Conservation (phyloP, 805 yeast genomes). For the Saccharomycopsis microspora region DNA sequence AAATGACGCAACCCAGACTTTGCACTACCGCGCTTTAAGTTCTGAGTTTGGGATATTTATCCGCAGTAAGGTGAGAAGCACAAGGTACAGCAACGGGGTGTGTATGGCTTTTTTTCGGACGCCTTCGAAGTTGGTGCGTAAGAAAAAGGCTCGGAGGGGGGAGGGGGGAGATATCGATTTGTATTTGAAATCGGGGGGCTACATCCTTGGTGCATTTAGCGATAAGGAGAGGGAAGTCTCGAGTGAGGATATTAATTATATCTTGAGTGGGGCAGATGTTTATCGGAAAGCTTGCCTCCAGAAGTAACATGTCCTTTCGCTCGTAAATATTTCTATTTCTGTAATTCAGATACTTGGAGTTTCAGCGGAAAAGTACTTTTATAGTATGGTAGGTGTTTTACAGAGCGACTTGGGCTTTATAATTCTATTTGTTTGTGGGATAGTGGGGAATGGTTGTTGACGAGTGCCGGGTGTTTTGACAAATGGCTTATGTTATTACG, state of each 20-base stretch:
- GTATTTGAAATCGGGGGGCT: slow-evolving; percentile 41
- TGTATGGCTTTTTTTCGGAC: slow-evolving; percentile 41
- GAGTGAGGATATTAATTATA: slow-evolving; percentile 31
- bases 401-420: too few relatives aligned
- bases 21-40: slow-evolving; percentile 34
- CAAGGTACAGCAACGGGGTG: slow-evolving; percentile 35
- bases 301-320: not conserved
- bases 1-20: slow-evolving; percentile 14
- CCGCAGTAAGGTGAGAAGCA: slow-evolving; percentile 21
- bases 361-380: not conserved
- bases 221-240: slow-evolving; percentile 22
- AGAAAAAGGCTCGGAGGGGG: slow-evolving; percentile 19
- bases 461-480: too few relatives aligned
- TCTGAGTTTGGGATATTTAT: slow-evolving; percentile 44
- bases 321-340: not conserved
- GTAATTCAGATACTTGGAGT: not conserved
- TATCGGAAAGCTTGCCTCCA: slow-evolving; percentile 33
- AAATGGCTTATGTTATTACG: too few relatives aligned
- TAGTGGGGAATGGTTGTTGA: too few relatives aligned
- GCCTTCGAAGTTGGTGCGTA: slow-evolving; percentile 33
- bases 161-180: slow-evolving; percentile 26
- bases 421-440: too few relatives aligned
- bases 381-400: not conserved
- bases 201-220: slow-evolving; percentile 35
- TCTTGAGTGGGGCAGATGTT: slow-evolving; percentile 34